Evolutionary conservation across 2,329 filamentous ascomycete genomes (phyloP).

Genomic region (Basipetospora sp.): DNA sequence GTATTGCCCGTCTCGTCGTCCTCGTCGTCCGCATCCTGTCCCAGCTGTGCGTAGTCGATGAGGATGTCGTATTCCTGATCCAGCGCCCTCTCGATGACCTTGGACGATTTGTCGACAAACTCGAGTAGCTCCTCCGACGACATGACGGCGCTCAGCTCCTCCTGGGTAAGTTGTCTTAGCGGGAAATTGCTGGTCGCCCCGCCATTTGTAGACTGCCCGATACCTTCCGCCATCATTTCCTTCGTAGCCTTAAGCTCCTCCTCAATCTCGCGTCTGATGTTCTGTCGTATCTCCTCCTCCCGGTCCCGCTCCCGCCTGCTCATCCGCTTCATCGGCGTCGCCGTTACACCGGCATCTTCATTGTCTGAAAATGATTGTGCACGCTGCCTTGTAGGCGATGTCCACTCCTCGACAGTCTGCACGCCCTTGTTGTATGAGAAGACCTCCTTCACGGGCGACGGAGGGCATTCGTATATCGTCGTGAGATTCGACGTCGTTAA

Average conservation of each 20-base stretch:
- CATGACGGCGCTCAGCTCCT: slow-evolving; percentile 81
- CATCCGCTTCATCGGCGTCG: slow-evolving; percentile 54
- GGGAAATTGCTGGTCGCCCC: slow-evolving; percentile 46
- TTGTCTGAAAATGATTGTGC: slow-evolving; percentile 48
- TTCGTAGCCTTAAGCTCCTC: slow-evolving; percentile 70
- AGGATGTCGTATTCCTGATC: slow-evolving; percentile 95
- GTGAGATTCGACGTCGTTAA: slow-evolving; percentile 59
- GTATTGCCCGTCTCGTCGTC: slow-evolving; percentile 62
- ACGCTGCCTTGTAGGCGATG: slow-evolving; percentile 36
- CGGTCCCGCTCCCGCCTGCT: slow-evolving; percentile 67
- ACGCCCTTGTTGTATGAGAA: slow-evolving; percentile 96
- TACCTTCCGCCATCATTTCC: slow-evolving; percentile 39
- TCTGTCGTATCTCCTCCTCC: slow-evolving; percentile 78
- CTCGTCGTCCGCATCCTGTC: slow-evolving; percentile 62
- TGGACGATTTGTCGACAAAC: slow-evolving; percentile 88
- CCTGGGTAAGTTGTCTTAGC: slow-evolving; percentile 60
- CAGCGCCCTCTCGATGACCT: slow-evolving; percentile 88
- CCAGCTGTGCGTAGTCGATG: slow-evolving; percentile 79
- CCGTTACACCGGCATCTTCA: slow-evolving; percentile 41
- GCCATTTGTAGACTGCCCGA: slow-evolving; percentile 26
- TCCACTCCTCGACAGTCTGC: slow-evolving; percentile 71
- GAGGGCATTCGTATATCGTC: slow-evolving; percentile 68
- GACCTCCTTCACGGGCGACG: slow-evolving; percentile 63
- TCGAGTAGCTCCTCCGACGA: slow-evolving; percentile 86
- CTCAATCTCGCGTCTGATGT: slow-evolving; percentile 77